Evolutionary conservation across 495 filamentous ascomycete genomes (phyloP).

Genomic region (Arthonia radiata): DNA sequence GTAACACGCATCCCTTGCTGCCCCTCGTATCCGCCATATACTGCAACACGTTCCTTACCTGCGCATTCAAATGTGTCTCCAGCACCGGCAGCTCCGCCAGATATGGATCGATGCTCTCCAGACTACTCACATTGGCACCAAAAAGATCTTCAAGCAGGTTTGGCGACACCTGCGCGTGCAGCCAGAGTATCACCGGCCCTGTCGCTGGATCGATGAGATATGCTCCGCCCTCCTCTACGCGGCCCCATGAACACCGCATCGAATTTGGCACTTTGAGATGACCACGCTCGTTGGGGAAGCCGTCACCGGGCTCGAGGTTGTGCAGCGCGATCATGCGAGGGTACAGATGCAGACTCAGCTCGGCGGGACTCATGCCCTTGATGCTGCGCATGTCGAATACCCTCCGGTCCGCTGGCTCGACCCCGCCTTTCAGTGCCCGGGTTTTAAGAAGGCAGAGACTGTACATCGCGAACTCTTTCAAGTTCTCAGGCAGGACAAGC

Average conservation of each 20-base stretch:
- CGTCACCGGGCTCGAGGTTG: slow-evolving; percentile 44
- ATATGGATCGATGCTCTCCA: slow-evolving; percentile 56
- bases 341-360: slow-evolving; percentile 83
- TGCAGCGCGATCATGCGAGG: slow-evolving; percentile 81
- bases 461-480: slow-evolving; percentile 96
- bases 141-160: slow-evolving; percentile 85
- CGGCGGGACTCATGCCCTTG: slow-evolving; percentile 57
- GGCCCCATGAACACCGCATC: slow-evolving; percentile 68
- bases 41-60: slow-evolving; percentile 80
- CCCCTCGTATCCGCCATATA: slow-evolving; percentile 62
- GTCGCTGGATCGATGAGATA: slow-evolving; percentile 98
- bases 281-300: slow-evolving; percentile 71
- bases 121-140: slow-evolving; percentile 44
- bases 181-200: slow-evolving; percentile 77
- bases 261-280: slow-evolving; percentile 37
- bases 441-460: slow-evolving; percentile 82
- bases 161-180: slow-evolving; percentile 48
- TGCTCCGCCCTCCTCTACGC: slow-evolving; percentile 83
- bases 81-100: slow-evolving; percentile 44
- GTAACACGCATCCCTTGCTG: slow-evolving; percentile 66
- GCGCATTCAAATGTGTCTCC: slow-evolving; percentile 81
- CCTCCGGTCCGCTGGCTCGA: slow-evolving; percentile 74
- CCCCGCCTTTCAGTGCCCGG: slow-evolving; percentile 77
- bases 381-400: slow-evolving; percentile 81
- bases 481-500: slow-evolving; percentile 77